Evolutionary conservation across 2,329 filamentous ascomycete species (phyloP), one percentile per base, ranked within the genome.

Genomic region (Anthostomella pinea): DNA sequence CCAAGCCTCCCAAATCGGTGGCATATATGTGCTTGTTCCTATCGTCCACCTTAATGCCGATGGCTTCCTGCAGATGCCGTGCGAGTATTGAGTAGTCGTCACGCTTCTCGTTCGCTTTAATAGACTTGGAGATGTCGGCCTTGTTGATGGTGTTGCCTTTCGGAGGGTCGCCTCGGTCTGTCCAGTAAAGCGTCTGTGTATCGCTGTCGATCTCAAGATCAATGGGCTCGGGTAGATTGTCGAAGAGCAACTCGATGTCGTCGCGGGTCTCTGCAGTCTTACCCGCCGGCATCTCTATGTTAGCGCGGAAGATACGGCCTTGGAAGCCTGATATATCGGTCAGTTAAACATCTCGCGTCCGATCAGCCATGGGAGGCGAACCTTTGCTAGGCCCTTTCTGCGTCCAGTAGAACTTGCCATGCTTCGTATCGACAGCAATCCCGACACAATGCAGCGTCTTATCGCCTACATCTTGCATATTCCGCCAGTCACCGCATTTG

Each of bases 101-200:
- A 11, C 15, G 10, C 35, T 13, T 23, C 18, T n/a, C 11, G 41
- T 21, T 14, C 30, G 35, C 13, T 19, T 31, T 5, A 46, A 11
- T 7, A 34, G 31, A 9, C 31, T 28, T 8, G 35, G 26, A 4
- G 43, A 43, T n/a, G n/a, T n/a, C n/a, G 2, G 58, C 59, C 5
- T 63, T 54, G 49, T 79, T 76, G 39, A 81, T 43, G 8, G 67
- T 68, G 49, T 77, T 79, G 77, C 77, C 1, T n/a, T n/a, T n/a
- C n/a, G n/a, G n/a, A n/a, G 71, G 54, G 44, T 81, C 77, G 4
- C 77, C 79, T 0, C 78, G 63, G 45, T 81, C 78, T 0, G 77
- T 79, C 78, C 77, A 81, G 53, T 76, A 81, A 17, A 82, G 57
- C 1, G 53, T 60, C 18, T 64, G 52, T 3, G 53, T 51, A 0